Conservation (phyloP, 2,329 filamentous ascomycete species). For the Rosellinia necatrix region DNA sequence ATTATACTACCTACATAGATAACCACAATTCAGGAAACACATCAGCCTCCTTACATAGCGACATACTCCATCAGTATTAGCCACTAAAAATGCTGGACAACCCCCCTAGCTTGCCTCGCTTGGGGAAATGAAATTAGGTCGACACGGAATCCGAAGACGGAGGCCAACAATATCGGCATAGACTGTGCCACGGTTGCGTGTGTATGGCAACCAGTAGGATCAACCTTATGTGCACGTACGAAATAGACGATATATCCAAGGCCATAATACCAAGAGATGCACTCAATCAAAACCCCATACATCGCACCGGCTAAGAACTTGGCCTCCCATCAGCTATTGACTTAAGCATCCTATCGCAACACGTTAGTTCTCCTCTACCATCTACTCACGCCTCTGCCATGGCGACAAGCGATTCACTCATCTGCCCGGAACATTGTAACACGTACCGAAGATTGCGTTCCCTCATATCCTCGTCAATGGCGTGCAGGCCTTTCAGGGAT, state of each 20-base stretch:
- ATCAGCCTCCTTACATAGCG: conserved; percentile 3
- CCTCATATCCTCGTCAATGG: conserved; percentile 61
- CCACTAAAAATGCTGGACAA: neutral
- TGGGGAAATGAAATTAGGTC: neutral
- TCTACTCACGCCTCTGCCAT: neutral
- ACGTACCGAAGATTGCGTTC: conserved; percentile 55
- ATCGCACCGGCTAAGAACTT: conserved; percentile 22
- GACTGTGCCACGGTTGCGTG: too few relatives aligned
- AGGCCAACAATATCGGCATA: neutral
- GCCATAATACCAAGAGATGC: neutral
- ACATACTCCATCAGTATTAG: neutral
- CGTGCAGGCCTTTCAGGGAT: conserved; percentile 55
- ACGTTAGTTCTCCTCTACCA: conserved; percentile 25
- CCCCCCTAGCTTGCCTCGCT: neutral
- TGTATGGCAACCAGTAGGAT: neutral
- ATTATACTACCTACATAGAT: conserved; percentile 14
- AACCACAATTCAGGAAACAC: neutral
- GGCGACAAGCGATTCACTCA: neutral
- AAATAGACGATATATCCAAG: neutral
- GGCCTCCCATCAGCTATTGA: conserved; percentile 40
- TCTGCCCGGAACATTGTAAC: neutral
- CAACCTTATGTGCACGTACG: neutral
- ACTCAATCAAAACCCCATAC: neutral
- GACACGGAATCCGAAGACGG: neutral
- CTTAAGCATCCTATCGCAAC: conserved; percentile 41